phyloP scores from a whole-genome alignment of 2,329 filamentous ascomycete species.

The Coniochaeta sp. region DNA sequence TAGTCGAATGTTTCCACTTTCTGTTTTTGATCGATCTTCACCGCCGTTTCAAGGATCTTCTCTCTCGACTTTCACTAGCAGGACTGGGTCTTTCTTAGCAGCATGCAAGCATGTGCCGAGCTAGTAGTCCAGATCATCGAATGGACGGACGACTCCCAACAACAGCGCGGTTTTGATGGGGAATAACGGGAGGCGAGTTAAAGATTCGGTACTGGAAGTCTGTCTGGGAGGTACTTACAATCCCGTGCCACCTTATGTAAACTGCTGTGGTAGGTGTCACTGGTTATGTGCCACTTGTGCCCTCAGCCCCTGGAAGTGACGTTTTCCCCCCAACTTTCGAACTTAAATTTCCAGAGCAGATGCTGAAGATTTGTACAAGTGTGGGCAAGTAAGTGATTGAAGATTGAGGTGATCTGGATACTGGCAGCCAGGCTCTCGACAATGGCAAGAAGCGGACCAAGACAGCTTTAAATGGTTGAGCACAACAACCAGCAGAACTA shows the following conservation, averaged over 20 bases:
- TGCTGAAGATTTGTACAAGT: too few relatives aligned
- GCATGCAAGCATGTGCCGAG: background rate
- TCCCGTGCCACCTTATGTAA: background rate
- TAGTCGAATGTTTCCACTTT: slow-evolving; percentile 1
- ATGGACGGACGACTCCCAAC: background rate
- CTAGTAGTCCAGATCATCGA: background rate
- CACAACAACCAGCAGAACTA: background rate
- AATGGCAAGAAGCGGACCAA: background rate
- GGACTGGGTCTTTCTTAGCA: background rate
- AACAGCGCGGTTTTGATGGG: background rate
- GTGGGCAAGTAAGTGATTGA: background rate
- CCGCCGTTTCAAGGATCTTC: slow-evolving; percentile 4
- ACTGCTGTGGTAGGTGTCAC: too few relatives aligned
- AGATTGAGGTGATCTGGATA: background rate
- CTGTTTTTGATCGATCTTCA: slow-evolving; percentile 4
- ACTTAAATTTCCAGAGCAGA: too few relatives aligned
- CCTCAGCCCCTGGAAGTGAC: background rate
- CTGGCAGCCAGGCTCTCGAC: too few relatives aligned
- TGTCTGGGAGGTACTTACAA: too few relatives aligned
- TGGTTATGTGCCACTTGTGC: background rate
- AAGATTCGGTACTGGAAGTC: background rate
- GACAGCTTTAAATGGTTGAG: too few relatives aligned
- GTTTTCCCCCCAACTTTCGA: background rate
- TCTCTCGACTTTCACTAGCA: background rate
- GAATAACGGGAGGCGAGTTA: background rate